Evolutionary conservation across 768 basidiomycete genomes (phyloP).

Genomic region (Russula dissimulans): DNA sequence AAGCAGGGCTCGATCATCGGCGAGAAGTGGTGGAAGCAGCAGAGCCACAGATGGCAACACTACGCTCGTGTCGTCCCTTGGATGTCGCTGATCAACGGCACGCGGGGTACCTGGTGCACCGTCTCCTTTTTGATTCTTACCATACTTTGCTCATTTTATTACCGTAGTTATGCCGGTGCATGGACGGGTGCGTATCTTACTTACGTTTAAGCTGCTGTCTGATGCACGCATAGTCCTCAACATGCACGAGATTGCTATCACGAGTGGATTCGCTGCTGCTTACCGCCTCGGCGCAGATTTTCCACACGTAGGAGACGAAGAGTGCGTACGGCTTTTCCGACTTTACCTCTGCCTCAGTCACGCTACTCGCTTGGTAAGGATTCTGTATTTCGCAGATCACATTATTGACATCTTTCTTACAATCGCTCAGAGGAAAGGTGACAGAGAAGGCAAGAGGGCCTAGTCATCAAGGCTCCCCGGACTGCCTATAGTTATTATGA

Average conservation of each 20-base stretch:
- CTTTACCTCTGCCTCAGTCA: slow-evolving; percentile 26
- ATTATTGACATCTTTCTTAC: neutral
- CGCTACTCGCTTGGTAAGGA: slow-evolving; percentile 23
- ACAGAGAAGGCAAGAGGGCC: slow-evolving; percentile 20
- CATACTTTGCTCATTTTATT: neutral
- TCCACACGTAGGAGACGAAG: slow-evolving; percentile 26
- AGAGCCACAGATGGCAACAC: slow-evolving; percentile 43
- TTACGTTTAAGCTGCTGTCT: neutral
- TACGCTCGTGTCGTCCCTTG: slow-evolving; percentile 31
- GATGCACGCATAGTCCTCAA: slow-evolving; percentile 22
- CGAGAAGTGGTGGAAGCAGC: slow-evolving; percentile 47
- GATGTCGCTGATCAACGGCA: slow-evolving; percentile 33
- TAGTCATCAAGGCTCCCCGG: neutral
- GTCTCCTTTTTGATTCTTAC: neutral
- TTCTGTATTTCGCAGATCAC: neutral
- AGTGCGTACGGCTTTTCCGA: slow-evolving; percentile 25
- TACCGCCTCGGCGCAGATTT: slow-evolving; percentile 29
- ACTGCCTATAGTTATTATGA: neutral
- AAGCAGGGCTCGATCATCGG: slow-evolving; percentile 30
- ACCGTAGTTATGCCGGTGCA: slow-evolving; percentile 24
- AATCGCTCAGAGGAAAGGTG: slow-evolving; percentile 22
- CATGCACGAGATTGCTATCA: slow-evolving; percentile 32
- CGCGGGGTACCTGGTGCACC: slow-evolving; percentile 26
- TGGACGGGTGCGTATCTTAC: slow-evolving; percentile 26
- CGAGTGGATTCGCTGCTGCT: slow-evolving; percentile 35